Percentiles rank a stretch among this genome's conserved stretches.
Conservation (phyloP, 192 early-diverging fungal species). For the Martensiomyces pterosporus region DNA sequence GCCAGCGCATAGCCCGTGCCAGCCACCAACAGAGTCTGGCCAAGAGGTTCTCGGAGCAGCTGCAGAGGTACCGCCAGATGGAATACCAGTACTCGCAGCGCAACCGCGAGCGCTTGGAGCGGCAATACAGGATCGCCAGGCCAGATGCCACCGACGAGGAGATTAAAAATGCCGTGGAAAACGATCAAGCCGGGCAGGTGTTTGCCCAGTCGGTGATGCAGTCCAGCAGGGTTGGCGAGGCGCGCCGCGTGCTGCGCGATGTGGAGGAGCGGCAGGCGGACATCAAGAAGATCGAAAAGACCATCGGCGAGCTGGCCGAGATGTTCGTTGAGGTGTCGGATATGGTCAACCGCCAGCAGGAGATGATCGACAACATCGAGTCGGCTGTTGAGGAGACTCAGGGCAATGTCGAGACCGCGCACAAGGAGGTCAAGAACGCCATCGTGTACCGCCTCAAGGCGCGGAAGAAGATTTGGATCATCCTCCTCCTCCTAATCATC, state of each 20-base stretch:
- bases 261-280: slow-evolving; percentile 24
- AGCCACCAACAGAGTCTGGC: neutral
- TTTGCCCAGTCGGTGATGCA: slow-evolving; percentile 17
- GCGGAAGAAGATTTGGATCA: slow-evolving; percentile 22
- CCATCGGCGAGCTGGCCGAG: slow-evolving; percentile 15
- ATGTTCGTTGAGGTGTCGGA: slow-evolving; percentile 16
- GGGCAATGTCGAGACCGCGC: slow-evolving; percentile 8
- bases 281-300: slow-evolving; percentile 24
- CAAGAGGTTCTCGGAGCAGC: neutral
- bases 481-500: slow-evolving; percentile 25
- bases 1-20: neutral
- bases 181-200: slow-evolving; percentile 24
- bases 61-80: neutral
- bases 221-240: slow-evolving; percentile 6
- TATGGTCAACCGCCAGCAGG: slow-evolving; percentile 27
- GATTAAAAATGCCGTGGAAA: slow-evolving; percentile 21
- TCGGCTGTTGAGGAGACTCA: slow-evolving; percentile 11
- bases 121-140: slow-evolving; percentile 24
- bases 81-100: neutral
- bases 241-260: slow-evolving; percentile 12
- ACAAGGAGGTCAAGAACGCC: slow-evolving; percentile 16
- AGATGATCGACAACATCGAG: slow-evolving; percentile 24
- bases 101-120: slow-evolving; percentile 11
- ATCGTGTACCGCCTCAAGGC: slow-evolving; percentile 13
- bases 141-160: slow-evolving; percentile 22